phyloP scores from a whole-genome alignment of 1,139 yeast species.

The Pneumocystis oryctolagi region DNA sequence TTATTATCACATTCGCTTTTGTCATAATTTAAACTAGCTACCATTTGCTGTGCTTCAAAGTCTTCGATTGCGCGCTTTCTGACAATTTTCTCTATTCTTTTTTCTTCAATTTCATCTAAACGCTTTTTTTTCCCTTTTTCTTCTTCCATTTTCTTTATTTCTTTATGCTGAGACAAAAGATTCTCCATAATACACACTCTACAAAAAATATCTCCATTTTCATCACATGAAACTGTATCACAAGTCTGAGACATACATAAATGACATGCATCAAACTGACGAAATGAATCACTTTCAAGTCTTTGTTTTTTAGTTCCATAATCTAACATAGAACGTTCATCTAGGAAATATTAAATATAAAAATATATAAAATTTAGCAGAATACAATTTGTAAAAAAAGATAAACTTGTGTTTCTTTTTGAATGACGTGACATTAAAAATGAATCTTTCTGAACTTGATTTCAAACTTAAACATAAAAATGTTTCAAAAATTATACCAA shows the following conservation, averaged over 20 bases:
- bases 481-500: not conserved
- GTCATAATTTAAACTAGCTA: not conserved
- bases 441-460: not conserved
- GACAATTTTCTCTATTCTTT: slow-evolving; percentile 3
- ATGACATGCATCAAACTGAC: slow-evolving; percentile 14
- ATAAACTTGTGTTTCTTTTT: slow-evolving; percentile 13
- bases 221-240: slow-evolving; percentile 16
- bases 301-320: slow-evolving; percentile 15
- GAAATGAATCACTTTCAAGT: slow-evolving; percentile 14
- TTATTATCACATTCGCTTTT: not conserved
- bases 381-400: not conserved
- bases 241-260: slow-evolving; percentile 15
- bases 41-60: not conserved
- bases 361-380: slow-evolving; percentile 5
- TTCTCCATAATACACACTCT: slow-evolving; percentile 15
- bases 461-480: not conserved
- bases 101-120: slow-evolving; percentile 6
- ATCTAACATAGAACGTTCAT: slow-evolving; percentile 15
- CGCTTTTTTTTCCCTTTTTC: slow-evolving; percentile 7
- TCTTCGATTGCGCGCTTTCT: slow-evolving; percentile 6
- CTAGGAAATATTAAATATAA: slow-evolving; percentile 8
- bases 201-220: slow-evolving; percentile 15
- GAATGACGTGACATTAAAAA: slow-evolving; percentile 14
- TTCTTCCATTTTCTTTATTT: slow-evolving; percentile 11
- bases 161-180: slow-evolving; percentile 12